These are phyloP conservation scores for Yarrowia galli DNA, from an alignment of 1,139 yeast species.

Conservation along the genomic window DNA sequence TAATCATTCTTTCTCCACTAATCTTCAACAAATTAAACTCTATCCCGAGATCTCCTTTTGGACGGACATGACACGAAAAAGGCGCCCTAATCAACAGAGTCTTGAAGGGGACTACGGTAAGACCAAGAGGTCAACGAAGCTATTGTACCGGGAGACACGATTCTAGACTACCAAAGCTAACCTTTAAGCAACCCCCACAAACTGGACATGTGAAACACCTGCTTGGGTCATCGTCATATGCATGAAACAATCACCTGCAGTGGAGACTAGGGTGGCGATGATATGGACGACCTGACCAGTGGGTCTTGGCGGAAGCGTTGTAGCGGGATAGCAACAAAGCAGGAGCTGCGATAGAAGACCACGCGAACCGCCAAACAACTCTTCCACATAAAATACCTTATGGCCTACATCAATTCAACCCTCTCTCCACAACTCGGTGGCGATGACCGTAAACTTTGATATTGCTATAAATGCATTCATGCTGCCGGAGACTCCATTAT, in stretches of 20 bases:
- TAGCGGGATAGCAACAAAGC: too few species aligned
- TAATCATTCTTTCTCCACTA: background rate
- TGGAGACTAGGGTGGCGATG: background rate
- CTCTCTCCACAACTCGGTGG: background rate
- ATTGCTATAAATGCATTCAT: slow-evolving; percentile 1
- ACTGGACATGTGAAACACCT: background rate
- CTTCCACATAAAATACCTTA: too few species aligned
- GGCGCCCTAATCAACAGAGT: background rate
- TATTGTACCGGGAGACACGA: too few species aligned
- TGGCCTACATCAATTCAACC: too few species aligned
- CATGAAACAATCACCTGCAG: slow-evolving; percentile 20
- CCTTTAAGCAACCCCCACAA: background rate
- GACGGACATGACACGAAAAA: background rate
- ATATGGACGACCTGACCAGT: background rate
- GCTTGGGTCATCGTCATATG: slow-evolving; percentile 3
- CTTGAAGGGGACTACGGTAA: too few species aligned
- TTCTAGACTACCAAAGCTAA: background rate
- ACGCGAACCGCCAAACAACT: too few species aligned
- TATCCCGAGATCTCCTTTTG: background rate
- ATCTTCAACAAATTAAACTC: background rate
- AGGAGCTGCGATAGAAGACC: background rate
- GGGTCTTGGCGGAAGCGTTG: too few species aligned
- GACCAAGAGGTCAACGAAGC: too few species aligned
- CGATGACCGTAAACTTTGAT: slow-evolving; percentile 11
- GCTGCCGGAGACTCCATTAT: background rate